Evolutionary conservation across 805 yeast genomes (phyloP).

Genomic region (Yamadazyma paraphyllophila): DNA sequence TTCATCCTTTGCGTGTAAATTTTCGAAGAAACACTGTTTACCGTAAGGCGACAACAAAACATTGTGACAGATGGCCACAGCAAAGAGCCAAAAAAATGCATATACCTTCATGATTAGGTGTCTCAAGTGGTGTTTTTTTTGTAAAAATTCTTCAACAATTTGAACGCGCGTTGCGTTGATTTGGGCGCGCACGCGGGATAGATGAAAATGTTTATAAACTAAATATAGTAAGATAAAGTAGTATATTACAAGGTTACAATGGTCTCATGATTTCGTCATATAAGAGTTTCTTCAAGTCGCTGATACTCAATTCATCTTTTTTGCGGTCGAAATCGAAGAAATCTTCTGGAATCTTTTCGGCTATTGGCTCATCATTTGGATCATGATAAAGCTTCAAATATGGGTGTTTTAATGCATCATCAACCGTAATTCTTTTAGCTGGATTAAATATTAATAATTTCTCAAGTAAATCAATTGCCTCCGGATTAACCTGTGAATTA

Average conservation of each 20-base stretch:
- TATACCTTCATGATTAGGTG: conserved; percentile 10
- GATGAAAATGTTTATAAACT: background rate
- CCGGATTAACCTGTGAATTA: conserved; percentile 29
- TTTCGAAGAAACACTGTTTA: conserved; percentile 84
- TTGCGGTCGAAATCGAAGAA: conserved; percentile 86
- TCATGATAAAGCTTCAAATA: conserved; percentile 93
- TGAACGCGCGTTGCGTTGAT: background rate
- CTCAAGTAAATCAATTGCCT: conserved; percentile 58
- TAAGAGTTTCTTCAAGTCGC: conserved; percentile 73
- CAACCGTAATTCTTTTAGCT: conserved; percentile 65
- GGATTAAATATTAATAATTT: conserved; percentile 73
- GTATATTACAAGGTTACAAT: conserved; percentile 17
- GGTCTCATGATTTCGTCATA: conserved; percentile 78
- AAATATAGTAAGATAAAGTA: background rate
- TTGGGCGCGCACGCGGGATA: background rate
- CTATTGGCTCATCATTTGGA: conserved; percentile 88
- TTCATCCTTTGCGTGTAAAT: conserved; percentile 78
- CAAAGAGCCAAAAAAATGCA: conserved; percentile 14
- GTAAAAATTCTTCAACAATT: background rate
- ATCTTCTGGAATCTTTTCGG: conserved; percentile 77
- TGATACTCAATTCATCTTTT: conserved; percentile 73
- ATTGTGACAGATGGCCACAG: conserved; percentile 59
- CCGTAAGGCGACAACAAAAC: conserved; percentile 81
- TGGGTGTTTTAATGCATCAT: conserved; percentile 74
- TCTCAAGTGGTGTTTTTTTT: conserved; percentile 1